Evolutionary conservation across 2,329 filamentous ascomycete genomes (phyloP).

Genomic region (Allantophomopsis lycopodina): DNA sequence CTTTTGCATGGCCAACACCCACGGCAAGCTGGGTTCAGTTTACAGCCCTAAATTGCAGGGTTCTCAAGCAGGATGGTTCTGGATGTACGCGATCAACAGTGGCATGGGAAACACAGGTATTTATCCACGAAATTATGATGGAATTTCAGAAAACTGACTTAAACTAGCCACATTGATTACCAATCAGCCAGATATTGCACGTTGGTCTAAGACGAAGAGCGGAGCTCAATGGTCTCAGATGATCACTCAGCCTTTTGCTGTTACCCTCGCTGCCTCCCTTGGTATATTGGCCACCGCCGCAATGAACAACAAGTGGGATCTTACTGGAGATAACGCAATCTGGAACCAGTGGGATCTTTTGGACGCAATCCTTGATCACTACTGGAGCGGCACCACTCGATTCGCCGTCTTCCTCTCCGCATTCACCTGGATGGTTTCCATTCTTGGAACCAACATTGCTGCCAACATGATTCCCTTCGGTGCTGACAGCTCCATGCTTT

Average conservation of each 20-base stretch:
- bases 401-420: conserved; percentile 31
- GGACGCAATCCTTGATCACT: conserved; percentile 20
- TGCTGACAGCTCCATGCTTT: conserved; percentile 38
- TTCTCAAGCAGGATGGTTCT: conserved; percentile 17
- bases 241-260: conserved; percentile 24
- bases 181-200: conserved; percentile 29
- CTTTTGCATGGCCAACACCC: conserved; percentile 24
- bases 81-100: conserved; percentile 24
- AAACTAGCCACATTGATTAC: conserved; percentile 21
- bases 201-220: conserved; percentile 23
- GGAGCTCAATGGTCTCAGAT: conserved; percentile 27
- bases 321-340: conserved; percentile 5
- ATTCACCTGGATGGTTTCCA: conserved; percentile 36
- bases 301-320: conserved; percentile 26
- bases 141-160: too few species aligned
- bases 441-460: conserved; percentile 39
- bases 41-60: conserved; percentile 7
- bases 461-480: conserved; percentile 39
- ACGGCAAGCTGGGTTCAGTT: conserved; percentile 17
- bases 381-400: conserved; percentile 21
- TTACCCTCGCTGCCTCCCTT: conserved; percentile 25
- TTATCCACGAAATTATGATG: too few species aligned
- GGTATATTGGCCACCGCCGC: conserved; percentile 29
- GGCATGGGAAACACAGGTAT: conserved; percentile 20
- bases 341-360: conserved; percentile 34